Evolutionary conservation across 2,329 filamentous ascomycete genomes (phyloP).

Genomic region (Podosphaera xanthii): DNA sequence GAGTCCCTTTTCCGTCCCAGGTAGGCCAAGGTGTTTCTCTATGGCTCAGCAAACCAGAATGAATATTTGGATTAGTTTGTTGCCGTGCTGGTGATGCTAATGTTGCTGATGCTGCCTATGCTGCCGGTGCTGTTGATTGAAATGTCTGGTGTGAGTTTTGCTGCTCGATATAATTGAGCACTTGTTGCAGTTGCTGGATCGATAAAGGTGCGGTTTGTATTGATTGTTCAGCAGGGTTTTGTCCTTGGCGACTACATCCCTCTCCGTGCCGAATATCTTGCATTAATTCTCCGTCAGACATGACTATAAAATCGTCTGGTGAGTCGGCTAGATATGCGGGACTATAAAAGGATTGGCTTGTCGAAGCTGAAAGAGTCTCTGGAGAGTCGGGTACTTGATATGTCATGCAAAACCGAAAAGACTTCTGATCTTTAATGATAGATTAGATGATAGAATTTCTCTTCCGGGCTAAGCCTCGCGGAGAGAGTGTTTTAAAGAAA

Average conservation of each 20-base stretch:
- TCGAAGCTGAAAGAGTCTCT: not conserved
- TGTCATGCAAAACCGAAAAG: not conserved
- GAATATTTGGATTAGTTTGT: not conserved
- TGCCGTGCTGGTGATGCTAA: not conserved
- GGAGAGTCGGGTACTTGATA: not conserved
- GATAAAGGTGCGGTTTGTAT: not conserved
- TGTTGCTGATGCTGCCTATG: not conserved
- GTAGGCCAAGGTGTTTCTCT: not conserved
- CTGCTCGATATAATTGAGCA: not conserved
- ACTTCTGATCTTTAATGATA: not conserved
- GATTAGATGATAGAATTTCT: not conserved
- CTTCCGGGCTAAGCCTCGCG: not conserved
- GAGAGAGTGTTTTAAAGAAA: not conserved
- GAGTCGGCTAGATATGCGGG: no score
- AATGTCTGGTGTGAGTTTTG: not conserved
- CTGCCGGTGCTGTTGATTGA: no score
- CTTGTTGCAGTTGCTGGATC: not conserved
- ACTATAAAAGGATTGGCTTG: no score
- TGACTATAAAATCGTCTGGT: no score
- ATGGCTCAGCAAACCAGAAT: not conserved
- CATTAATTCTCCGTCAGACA: no score
- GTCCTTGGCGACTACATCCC: no score
- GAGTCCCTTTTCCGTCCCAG: not conserved
- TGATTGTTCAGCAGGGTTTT: no score
- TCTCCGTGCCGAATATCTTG: no score